Evolutionary conservation across 2,329 filamentous ascomycete species (phyloP).

Genomic region (Beauveria brongniartii): DNA sequence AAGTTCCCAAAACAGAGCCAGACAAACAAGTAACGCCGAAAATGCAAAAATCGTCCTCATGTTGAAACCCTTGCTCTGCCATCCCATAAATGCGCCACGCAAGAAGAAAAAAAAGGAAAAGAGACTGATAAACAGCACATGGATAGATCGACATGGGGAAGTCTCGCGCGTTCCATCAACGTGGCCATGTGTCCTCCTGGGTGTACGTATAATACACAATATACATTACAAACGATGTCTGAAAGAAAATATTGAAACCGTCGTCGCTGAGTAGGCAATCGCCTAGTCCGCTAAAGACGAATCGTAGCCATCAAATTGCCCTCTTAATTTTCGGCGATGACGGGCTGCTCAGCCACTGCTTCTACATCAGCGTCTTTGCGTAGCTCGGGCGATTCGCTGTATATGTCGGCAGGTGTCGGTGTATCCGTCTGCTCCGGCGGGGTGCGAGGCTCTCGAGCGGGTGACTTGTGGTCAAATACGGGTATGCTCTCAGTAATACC

Average conservation of each 20-base stretch:
- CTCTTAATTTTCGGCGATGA: neutral
- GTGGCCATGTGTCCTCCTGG: neutral
- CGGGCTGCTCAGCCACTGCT: neutral
- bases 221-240: constrained; percentile 15
- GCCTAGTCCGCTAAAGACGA: neutral
- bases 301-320: no score
- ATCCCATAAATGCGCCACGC: constrained; percentile 1
- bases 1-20: neutral
- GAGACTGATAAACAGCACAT: neutral
- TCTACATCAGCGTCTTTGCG: neutral
- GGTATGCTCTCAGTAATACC: neutral
- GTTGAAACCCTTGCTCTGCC: neutral
- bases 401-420: neutral
- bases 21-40: neutral
- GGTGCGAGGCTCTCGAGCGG: constrained; percentile 2
- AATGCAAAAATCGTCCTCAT: constrained; percentile 1
- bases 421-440: constrained; percentile 7
- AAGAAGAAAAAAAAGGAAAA: constrained; percentile 1
- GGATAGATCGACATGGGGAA: neutral
- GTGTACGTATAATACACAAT: constrained; percentile 13
- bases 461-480: constrained; percentile 8
- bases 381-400: neutral
- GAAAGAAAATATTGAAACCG: neutral
- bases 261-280: neutral
- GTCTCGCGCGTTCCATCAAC: neutral